Conservation (phyloP, 2,329 filamentous ascomycete genomes). For the Apiospora kogelbergensis region DNA sequence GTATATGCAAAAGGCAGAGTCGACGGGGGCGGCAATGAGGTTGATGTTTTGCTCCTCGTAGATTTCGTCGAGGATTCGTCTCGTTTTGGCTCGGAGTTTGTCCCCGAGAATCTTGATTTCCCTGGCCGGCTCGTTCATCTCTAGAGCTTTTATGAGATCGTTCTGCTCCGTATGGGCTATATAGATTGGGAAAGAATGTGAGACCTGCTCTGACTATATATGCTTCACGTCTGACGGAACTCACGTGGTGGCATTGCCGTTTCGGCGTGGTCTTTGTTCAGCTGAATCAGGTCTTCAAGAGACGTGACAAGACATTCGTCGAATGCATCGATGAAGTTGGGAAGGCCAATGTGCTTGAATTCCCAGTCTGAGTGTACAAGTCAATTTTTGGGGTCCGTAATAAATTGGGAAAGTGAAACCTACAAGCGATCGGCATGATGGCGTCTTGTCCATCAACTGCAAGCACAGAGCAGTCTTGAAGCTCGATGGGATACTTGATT, state of each 20-base stretch:
- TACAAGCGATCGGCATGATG: conserved; percentile 15
- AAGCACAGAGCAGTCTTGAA: background rate
- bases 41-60: background rate
- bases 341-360: conserved; percentile 11
- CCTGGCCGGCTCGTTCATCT: background rate
- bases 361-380: conserved; percentile 2
- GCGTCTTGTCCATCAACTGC: conserved; percentile 7
- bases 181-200: background rate
- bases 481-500: background rate
- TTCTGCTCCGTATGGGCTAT: background rate
- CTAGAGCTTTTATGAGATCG: background rate
- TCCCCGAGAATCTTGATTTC: background rate
- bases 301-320: background rate
- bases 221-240: background rate
- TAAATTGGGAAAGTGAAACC: background rate
- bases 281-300: conserved; percentile 9
- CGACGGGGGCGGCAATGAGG: conserved; percentile 5
- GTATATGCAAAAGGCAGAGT: conserved; percentile 10
- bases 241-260: conserved; percentile 11
- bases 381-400: background rate
- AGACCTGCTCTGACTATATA: background rate
- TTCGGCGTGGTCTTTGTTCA: conserved; percentile 7
- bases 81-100: background rate
- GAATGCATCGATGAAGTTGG: conserved; percentile 8
- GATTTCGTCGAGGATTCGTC: background rate